These are phyloP conservation scores for Triglochin maritima DNA, from an alignment of 106 monocot species.

Conservation along the genomic window DNA sequence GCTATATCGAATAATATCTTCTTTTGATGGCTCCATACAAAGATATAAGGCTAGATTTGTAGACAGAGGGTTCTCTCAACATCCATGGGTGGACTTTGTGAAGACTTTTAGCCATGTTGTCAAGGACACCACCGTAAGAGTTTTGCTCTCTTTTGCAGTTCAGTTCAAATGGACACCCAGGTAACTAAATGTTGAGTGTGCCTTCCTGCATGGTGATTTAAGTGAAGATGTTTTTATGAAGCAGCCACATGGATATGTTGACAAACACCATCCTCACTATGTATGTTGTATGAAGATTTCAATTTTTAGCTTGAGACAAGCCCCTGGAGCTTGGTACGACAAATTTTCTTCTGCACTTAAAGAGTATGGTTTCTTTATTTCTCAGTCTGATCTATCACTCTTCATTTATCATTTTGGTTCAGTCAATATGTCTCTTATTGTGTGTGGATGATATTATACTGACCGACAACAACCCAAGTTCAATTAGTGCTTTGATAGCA, in stretches of 20 bases:
- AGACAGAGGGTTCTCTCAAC: background rate
- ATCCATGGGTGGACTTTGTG: background rate
- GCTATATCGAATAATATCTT: background rate
- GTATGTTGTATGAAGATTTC: background rate
- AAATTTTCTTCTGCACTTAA: background rate
- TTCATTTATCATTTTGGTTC: too few species aligned
- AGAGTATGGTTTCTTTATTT: too few species aligned
- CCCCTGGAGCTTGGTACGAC: background rate
- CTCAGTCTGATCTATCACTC: too few species aligned
- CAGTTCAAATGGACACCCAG: background rate
- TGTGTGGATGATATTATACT: background rate
- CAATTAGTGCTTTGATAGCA: background rate
- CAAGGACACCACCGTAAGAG: background rate
- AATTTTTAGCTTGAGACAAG: background rate
- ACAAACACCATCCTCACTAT: background rate
- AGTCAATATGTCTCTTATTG: background rate
- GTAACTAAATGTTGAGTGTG: background rate
- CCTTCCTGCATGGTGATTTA: background rate
- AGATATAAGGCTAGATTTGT: too few species aligned
- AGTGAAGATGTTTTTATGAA: background rate
- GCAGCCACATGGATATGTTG: background rate
- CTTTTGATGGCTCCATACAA: background rate
- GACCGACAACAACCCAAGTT: background rate
- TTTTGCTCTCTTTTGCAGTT: background rate
- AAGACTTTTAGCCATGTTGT: background rate